Percentiles rank a stretch among this genome's conserved stretches.
Conservation (phyloP, 257 asterid species). For the Solanum paucissectum region DNA sequence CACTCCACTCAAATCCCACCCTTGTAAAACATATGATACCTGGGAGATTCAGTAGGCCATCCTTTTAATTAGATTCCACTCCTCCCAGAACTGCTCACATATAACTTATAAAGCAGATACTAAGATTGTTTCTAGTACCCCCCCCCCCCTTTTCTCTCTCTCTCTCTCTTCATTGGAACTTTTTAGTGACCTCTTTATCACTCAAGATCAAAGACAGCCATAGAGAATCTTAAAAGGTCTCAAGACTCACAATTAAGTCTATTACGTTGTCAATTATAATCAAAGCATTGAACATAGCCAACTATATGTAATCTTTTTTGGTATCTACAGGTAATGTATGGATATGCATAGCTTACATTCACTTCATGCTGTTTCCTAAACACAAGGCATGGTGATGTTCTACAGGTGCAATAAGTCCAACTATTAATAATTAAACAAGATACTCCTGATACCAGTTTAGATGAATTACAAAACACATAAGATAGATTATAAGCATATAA, state of each 20-base stretch:
- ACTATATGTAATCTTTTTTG: not conserved
- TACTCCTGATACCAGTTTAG: not conserved
- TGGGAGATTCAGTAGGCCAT: not conserved
- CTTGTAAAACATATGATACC: not conserved
- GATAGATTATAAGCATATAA: not conserved
- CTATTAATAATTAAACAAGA: not conserved
- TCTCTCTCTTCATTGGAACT: not conserved
- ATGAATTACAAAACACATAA: not conserved
- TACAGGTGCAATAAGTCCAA: not conserved
- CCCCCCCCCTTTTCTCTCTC: accelerated
- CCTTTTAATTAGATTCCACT: not conserved
- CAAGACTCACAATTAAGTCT: not conserved
- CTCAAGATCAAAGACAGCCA: not conserved
- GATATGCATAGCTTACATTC: not conserved
- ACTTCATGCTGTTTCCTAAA: not conserved
- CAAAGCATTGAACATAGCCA: not conserved
- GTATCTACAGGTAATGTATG: not conserved
- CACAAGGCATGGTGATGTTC: not conserved
- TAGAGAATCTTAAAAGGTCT: not conserved
- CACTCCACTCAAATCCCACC: not conserved
- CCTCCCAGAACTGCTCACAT: not conserved
- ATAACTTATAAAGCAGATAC: not conserved
- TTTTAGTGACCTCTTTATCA: not conserved
- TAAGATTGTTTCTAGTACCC: not conserved
- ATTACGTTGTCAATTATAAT: not conserved